Conservation (phyloP, 1,139 yeast genomes). For the Hanseniaspora gamundiae region DNA sequence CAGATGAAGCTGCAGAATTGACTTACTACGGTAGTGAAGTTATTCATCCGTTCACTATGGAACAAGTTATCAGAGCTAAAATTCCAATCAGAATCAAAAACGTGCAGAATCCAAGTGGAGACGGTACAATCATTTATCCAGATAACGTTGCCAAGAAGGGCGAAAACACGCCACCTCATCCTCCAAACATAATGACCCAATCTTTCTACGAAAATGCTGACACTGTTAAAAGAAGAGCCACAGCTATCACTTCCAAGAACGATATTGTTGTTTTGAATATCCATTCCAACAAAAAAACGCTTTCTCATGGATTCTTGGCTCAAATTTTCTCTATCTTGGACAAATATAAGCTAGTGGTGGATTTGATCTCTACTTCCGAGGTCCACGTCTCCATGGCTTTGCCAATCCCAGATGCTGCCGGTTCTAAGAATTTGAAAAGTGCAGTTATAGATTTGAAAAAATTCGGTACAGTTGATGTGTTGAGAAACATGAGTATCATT, state of each 20-base stretch:
- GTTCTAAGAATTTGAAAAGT: conserved; percentile 38
- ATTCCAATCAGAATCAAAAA: conserved; percentile 94
- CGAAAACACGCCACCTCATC: conserved; percentile 87
- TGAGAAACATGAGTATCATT: conserved; percentile 77
- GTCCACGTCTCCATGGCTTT: conserved; percentile 98
- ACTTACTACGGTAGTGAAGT: conserved; percentile 97
- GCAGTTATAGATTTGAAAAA: conserved; percentile 69
- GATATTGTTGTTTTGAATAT: conserved; percentile 85
- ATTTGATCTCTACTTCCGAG: conserved; percentile 90
- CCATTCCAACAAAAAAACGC: conserved; percentile 85
- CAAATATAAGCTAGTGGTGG: conserved; percentile 77
- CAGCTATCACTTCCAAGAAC: conserved; percentile 92
- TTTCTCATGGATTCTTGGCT: conserved; percentile 92
- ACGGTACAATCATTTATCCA: conserved; percentile 88
- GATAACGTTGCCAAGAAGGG: conserved; percentile 78
- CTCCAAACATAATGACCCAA: conserved; percentile 44
- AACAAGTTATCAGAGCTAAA: conserved; percentile 90
- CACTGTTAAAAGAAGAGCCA: conserved; percentile 51
- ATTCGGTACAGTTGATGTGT: conserved; percentile 82
- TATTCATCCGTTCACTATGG: conserved; percentile 98
- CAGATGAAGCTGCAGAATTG: conserved; percentile 96
- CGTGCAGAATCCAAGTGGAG: conserved; percentile 83
- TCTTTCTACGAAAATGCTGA: conserved; percentile 23
- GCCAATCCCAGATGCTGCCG: conserved; percentile 62
- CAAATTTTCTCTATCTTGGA: conserved; percentile 80